Conservation (phyloP, 306 rosid genomes). For the Nissolia schottii region DNA sequence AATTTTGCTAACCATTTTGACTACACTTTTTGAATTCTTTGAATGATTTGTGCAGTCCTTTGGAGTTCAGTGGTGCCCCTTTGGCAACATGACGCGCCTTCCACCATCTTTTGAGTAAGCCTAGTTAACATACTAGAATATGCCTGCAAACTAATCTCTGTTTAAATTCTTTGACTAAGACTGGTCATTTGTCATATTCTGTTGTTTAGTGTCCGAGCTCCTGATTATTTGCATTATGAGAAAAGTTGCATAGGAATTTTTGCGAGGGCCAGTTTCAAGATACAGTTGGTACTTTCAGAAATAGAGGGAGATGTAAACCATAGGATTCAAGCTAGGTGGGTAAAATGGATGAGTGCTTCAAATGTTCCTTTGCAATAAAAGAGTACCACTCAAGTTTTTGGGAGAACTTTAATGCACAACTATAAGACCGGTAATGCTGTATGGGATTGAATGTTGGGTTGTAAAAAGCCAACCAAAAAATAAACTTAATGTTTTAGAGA, state of each 20-base stretch:
- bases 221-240: neutral
- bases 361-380: too few relatives aligned
- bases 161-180: neutral
- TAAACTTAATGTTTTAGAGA: too few relatives aligned
- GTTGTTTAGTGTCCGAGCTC: neutral
- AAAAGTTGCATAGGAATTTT: constrained; percentile 1
- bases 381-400: too few relatives aligned
- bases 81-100: constrained; percentile 77
- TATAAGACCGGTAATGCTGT: too few relatives aligned
- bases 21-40: neutral
- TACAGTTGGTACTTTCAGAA: neutral
- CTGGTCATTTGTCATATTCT: neutral
- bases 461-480: too few relatives aligned
- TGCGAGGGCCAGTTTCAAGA: neutral
- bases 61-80: constrained; percentile 99
- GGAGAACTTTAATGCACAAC: too few relatives aligned
- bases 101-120: constrained; percentile 96
- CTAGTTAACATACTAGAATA: constrained; percentile 21
- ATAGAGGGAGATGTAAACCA: too few relatives aligned
- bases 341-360: too few relatives aligned
- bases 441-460: too few relatives aligned
- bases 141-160: constrained; percentile 7
- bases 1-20: constrained; percentile 4
- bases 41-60: constrained; percentile 72
- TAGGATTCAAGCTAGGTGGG: too few relatives aligned